phyloP scores from a whole-genome alignment of 306 rosid genomes.

The Lathyrus sativus region DNA sequence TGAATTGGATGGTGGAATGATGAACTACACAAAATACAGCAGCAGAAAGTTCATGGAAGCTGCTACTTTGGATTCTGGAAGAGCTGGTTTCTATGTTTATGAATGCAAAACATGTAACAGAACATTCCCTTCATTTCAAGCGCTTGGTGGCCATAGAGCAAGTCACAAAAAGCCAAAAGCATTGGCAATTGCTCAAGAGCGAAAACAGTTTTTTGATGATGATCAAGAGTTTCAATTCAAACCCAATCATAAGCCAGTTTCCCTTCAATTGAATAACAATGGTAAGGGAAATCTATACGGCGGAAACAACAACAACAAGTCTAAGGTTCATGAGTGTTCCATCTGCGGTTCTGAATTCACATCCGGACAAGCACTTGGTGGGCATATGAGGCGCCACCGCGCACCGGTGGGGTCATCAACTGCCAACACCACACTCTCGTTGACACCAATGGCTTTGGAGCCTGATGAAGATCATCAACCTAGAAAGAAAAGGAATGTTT shows the following conservation, averaged over 20 bases:
- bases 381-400: slow-evolving; percentile 91
- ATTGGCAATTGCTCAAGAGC: slow-evolving; percentile 34
- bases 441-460: slow-evolving; percentile 59
- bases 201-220: slow-evolving; percentile 44
- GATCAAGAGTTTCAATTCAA: slow-evolving; percentile 50
- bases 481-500: slow-evolving; percentile 56
- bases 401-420: slow-evolving; percentile 39
- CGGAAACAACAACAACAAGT: slow-evolving; percentile 42
- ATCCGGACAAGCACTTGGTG: slow-evolving; percentile 92
- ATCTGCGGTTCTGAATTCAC: slow-evolving; percentile 81
- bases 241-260: slow-evolving; percentile 38
- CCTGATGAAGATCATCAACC: slow-evolving; percentile 47
- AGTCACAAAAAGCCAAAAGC: slow-evolving; percentile 86
- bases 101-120: slow-evolving; percentile 86
- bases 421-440: slow-evolving; percentile 48
- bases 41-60: slow-evolving; percentile 68
- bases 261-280: slow-evolving; percentile 54
- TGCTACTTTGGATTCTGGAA: slow-evolving; percentile 35
- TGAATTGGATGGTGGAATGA: slow-evolving; percentile 33
- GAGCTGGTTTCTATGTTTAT: slow-evolving; percentile 58
- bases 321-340: slow-evolving; percentile 82
- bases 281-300: slow-evolving; percentile 43
- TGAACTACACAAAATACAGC: slow-evolving; percentile 43
- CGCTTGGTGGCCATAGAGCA: slow-evolving; percentile 84
- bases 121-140: slow-evolving; percentile 86